A percentile compares a stretch with the other conserved stretches of the same genome.
Evolutionary conservation across 2,329 filamentous ascomycete genomes (phyloP).

Genomic region (Rhexocercosporidium sp.): DNA sequence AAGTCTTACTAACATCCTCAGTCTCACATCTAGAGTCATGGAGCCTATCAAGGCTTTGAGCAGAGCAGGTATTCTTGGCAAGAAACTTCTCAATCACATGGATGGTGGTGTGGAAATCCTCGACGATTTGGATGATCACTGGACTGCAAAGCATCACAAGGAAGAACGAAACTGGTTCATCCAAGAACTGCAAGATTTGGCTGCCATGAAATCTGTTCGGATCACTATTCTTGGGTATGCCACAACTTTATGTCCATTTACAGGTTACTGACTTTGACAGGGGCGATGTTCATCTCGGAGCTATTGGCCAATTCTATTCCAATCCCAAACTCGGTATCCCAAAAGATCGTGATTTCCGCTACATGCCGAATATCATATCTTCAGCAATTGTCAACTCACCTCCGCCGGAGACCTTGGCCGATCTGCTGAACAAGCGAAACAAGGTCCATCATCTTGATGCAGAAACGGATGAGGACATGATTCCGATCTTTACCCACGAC

Average conservation of each 20-base stretch:
- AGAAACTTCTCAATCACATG: slow-evolving; percentile 81
- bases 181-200: slow-evolving; percentile 90
- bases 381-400: slow-evolving; percentile 95
- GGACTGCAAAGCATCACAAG: slow-evolving; percentile 96
- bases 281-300: slow-evolving; percentile 92
- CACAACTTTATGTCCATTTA: background rate
- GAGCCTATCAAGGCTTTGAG: slow-evolving; percentile 89
- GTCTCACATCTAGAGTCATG: slow-evolving; percentile 82
- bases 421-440: slow-evolving; percentile 92
- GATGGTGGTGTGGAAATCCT: slow-evolving; percentile 91
- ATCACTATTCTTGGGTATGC: slow-evolving; percentile 81
- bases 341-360: slow-evolving; percentile 91
- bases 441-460: slow-evolving; percentile 75
- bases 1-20: slow-evolving; percentile 47
- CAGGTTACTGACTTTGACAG: slow-evolving; percentile 49
- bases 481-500: slow-evolving; percentile 87
- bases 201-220: slow-evolving; percentile 88
- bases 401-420: slow-evolving; percentile 84
- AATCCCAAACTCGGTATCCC: slow-evolving; percentile 80
- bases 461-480: slow-evolving; percentile 93
- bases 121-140: slow-evolving; percentile 94
- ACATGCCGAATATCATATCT: slow-evolving; percentile 95
- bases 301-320: slow-evolving; percentile 93
- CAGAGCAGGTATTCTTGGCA: slow-evolving; percentile 78
- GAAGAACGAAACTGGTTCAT: slow-evolving; percentile 85